Evolutionary conservation across 2,329 filamentous ascomycete species (phyloP).

Genomic region (Nigrospora osmanthi): DNA sequence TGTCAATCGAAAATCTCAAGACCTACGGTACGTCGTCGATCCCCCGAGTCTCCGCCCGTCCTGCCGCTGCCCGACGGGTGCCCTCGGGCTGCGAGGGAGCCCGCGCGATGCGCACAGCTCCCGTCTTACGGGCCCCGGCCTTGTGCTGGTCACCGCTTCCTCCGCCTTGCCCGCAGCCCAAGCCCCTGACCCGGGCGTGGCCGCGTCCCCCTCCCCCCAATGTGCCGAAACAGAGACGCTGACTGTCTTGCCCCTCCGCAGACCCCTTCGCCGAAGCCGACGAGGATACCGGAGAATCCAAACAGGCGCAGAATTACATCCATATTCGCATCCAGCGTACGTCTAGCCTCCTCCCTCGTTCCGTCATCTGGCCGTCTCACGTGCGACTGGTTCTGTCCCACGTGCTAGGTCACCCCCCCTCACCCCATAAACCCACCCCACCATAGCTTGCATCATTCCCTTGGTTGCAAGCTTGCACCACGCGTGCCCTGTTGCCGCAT

Average conservation of each 20-base stretch:
- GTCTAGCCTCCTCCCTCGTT: constrained; percentile 26
- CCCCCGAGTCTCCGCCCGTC: too few species aligned
- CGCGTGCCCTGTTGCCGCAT: not conserved
- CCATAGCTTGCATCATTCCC: not conserved
- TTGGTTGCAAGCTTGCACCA: not conserved
- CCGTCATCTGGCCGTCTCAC: constrained; percentile 1
- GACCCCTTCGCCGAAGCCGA: constrained; percentile 99
- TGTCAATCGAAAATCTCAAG: constrained; percentile 99
- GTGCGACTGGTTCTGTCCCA: not conserved
- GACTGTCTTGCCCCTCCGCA: constrained; percentile 26
- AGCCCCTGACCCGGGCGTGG: too few species aligned
- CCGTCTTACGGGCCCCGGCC: too few species aligned
- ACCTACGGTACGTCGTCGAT: constrained; percentile 65
- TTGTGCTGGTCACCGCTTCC: too few species aligned
- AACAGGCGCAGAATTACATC: constrained; percentile 95
- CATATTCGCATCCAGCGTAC: constrained; percentile 99
- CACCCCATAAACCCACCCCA: not conserved
- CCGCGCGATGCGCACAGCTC: too few species aligned
- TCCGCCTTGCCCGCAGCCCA: too few species aligned
- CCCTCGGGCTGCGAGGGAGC: too few species aligned
- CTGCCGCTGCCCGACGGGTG: too few species aligned
- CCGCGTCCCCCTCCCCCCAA: too few species aligned
- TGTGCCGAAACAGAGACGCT: too few species aligned
- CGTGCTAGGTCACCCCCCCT: not conserved
- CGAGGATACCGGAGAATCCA: constrained; percentile 95